These are phyloP conservation scores for Dichotomocladium elegans DNA, from an alignment of 371 early-diverging fungal genomes.

Conservation along the genomic window DNA sequence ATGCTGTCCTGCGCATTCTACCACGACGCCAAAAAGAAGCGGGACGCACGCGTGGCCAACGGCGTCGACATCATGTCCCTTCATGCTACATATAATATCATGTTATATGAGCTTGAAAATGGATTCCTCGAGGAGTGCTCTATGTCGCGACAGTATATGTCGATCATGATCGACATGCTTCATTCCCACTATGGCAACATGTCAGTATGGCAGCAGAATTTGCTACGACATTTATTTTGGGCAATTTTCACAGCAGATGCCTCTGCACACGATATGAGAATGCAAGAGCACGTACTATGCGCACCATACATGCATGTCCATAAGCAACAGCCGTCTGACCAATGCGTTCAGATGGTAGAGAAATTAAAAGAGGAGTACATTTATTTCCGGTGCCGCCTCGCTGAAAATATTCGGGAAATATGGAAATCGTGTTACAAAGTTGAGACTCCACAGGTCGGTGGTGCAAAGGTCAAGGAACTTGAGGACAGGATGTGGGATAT, in stretches of 20 bases:
- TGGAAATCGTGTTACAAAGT: slow-evolving; percentile 12
- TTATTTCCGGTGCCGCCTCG: slow-evolving; percentile 18
- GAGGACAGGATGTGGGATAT: slow-evolving; percentile 17
- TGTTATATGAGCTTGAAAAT: slow-evolving; percentile 22
- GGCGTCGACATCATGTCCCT: slow-evolving; percentile 18
- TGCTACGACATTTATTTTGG: slow-evolving; percentile 21
- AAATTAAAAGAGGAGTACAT: slow-evolving; percentile 24
- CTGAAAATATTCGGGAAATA: slow-evolving; percentile 15
- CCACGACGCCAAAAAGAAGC: slow-evolving; percentile 11
- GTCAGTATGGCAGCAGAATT: slow-evolving; percentile 24
- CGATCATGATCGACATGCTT: slow-evolving; percentile 20
- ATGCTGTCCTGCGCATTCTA: slow-evolving; percentile 18
- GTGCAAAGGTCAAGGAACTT: slow-evolving; percentile 15
- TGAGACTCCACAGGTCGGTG: slow-evolving; percentile 7
- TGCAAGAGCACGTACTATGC: slow-evolving; percentile 16
- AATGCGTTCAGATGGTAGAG: slow-evolving; percentile 15
- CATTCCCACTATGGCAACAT: slow-evolving; percentile 18
- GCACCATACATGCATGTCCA: slow-evolving; percentile 19
- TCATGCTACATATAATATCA: slow-evolving; percentile 20
- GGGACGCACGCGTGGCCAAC: slow-evolving; percentile 7
- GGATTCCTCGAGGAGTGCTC: slow-evolving; percentile 14
- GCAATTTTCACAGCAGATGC: slow-evolving; percentile 20
- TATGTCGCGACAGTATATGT: slow-evolving; percentile 17
- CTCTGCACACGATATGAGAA: slow-evolving; percentile 13
- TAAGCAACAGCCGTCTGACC: slow-evolving; percentile 21